Evolutionary conservation across 192 early-diverging fungal genomes (phyloP), one percentile per base, ranked within the genome.

Genomic region (Obelidium mucronatum): DNA sequence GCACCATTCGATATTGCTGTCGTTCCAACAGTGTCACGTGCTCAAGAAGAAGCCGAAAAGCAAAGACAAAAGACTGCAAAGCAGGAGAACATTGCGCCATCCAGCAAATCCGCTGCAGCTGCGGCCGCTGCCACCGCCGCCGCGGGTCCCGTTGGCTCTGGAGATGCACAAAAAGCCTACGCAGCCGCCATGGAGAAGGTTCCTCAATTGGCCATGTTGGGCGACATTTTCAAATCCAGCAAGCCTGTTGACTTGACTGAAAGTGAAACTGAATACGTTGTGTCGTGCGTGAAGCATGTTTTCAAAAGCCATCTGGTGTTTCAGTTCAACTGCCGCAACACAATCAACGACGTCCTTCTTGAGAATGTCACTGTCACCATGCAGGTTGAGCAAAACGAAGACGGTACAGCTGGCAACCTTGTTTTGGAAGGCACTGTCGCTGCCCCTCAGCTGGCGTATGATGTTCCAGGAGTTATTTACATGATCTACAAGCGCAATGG

Each of bases 311-410:
- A 97, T 67, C 73, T 99, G 73, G 93, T 99, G 11, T 97, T 98
- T 86, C 95, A 99, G 88, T 98, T 98, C 81, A 91, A 94, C 71
- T 91, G 94, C 78, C 91, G 85, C 65, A 99, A 99, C 85, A 99
- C 98, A 5, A 87, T 99, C 37, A 93, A 95, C 78, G 96, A 98
- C 77, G 92, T 90, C 37, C 81, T 97, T 42, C 83, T 98, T 67
- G 98, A 97, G 84, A 94, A 97, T 80, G 95, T 94, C 1, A 86
- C 86, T 53, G 90, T 98, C 58, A 83, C 89, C 1, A 96, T 98
- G 94, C 84, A 82, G 28, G 78, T 91, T 2, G 90, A 92, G 56
- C 75, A 83, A 17, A 90, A 92, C 74, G 86, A 91, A 3, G 91
- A 89, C 52, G 87, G 87, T 59, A 81, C 79, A 37, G 84, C 81